phyloP scores from a whole-genome alignment of 192 early-diverging fungal genomes.

The Umbelopsis sp. region DNA sequence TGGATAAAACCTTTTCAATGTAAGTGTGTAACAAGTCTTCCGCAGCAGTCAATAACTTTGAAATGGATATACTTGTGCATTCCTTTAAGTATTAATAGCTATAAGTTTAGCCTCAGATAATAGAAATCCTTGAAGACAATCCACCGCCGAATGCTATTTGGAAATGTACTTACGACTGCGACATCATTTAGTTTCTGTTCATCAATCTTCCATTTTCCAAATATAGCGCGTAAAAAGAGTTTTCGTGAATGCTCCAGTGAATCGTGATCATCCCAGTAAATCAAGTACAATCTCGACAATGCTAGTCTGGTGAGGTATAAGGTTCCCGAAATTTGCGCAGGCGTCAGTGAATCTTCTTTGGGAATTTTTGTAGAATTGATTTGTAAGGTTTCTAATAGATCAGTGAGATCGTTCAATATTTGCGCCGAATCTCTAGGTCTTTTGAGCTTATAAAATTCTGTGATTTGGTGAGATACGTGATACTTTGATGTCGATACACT shows the following conservation, averaged over 20 bases:
- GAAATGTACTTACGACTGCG: constrained; percentile 28
- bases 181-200: constrained; percentile 28
- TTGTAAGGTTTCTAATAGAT: constrained; percentile 24
- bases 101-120: not conserved
- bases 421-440: constrained; percentile 33
- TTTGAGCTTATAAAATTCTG: constrained; percentile 39
- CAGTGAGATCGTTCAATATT: constrained; percentile 37
- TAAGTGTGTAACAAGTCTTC: not conserved
- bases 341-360: constrained; percentile 24
- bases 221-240: constrained; percentile 38
- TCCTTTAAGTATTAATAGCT: not conserved
- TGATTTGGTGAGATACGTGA: not conserved
- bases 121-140: too few species aligned
- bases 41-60: not conserved
- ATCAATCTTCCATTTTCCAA: constrained; percentile 43
- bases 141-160: too few species aligned
- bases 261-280: constrained; percentile 24
- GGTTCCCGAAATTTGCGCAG: constrained; percentile 37
- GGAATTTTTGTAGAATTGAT: not conserved
- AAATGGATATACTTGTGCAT: not conserved
- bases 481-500: not conserved
- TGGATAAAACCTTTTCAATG: constrained; percentile 8
- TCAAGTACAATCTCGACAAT: constrained; percentile 39
- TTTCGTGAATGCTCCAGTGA: constrained; percentile 16
- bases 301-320: constrained; percentile 41